phyloP scores from a whole-genome alignment of 176 grass and related monocot genomes.

The Chloris gayana region DNA sequence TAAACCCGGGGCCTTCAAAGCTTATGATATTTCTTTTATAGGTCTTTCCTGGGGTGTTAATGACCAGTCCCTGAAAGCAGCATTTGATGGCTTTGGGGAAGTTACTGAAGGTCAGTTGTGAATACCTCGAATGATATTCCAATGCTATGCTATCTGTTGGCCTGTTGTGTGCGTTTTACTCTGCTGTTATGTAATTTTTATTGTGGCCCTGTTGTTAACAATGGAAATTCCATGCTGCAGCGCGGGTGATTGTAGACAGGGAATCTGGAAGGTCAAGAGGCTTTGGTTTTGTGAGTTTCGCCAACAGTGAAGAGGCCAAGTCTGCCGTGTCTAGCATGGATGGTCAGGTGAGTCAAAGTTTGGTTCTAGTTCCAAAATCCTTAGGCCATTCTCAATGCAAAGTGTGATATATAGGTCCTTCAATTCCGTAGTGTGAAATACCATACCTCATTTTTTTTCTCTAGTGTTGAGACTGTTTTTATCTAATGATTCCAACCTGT shows the following conservation, averaged over 20 bases:
- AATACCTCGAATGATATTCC: not conserved
- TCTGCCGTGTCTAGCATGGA: conserved; percentile 58
- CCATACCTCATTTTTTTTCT: too few species aligned
- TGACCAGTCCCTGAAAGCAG: conserved; percentile 52
- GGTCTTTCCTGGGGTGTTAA: conserved; percentile 63
- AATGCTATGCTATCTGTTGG: not conserved
- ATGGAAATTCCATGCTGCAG: conserved; percentile 43
- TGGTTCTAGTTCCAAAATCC: too few species aligned
- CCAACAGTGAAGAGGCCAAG: conserved; percentile 38
- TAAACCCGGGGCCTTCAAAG: not conserved
- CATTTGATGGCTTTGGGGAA: conserved; percentile 33
- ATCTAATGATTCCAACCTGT: not conserved
- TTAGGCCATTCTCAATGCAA: too few species aligned
- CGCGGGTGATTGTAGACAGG: conserved; percentile 63
- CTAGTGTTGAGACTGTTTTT: not conserved
- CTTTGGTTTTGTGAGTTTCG: conserved; percentile 79
- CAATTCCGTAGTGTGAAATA: too few species aligned
- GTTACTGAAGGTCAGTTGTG: too few species aligned
- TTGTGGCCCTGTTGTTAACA: not conserved
- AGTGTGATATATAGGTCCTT: too few species aligned
- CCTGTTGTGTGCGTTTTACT: not conserved
- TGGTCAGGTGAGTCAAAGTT: conserved; percentile 55
- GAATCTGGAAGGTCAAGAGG: conserved; percentile 82
- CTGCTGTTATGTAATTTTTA: not conserved
- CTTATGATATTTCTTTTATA: conserved; percentile 7